Conservation (phyloP, 1,284 basidiomycete genomes). For the Trichosporon coremiiforme region DNA sequence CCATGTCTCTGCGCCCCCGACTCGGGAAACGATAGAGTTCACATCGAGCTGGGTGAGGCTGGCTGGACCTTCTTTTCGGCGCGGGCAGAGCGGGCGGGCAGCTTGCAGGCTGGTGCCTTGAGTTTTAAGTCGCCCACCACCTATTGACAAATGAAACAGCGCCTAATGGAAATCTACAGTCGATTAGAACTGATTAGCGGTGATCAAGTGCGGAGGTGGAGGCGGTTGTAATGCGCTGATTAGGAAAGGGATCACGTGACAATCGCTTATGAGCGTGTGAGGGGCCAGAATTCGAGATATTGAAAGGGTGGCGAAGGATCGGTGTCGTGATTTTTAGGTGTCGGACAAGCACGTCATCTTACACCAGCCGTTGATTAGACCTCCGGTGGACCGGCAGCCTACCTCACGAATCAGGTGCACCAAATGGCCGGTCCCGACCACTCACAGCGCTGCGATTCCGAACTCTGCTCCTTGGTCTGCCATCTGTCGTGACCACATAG, state of each 20-base stretch:
- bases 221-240: neutral
- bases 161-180: neutral
- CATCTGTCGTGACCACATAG: constrained; percentile 15
- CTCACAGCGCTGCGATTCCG: constrained; percentile 12
- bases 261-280: neutral
- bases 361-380: constrained; percentile 16
- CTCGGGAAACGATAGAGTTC: neutral
- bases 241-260: neutral
- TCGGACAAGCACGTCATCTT: constrained; percentile 19
- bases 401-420: neutral
- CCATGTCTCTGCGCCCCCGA: neutral
- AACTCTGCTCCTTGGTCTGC: neutral
- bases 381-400: neutral
- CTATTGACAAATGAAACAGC: neutral
- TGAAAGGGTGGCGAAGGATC: neutral
- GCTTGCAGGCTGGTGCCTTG: neutral
- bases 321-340: constrained; percentile 18
- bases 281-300: constrained; percentile 6
- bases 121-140: no score
- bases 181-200: constrained; percentile 5
- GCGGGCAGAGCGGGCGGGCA: constrained; percentile 8
- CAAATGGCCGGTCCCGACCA: constrained; percentile 15
- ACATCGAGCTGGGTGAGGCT: neutral
- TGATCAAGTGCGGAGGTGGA: neutral
- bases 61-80: neutral